Conservation (phyloP, 352 stramenopile genomes). For the Phytophthora pisi region DNA sequence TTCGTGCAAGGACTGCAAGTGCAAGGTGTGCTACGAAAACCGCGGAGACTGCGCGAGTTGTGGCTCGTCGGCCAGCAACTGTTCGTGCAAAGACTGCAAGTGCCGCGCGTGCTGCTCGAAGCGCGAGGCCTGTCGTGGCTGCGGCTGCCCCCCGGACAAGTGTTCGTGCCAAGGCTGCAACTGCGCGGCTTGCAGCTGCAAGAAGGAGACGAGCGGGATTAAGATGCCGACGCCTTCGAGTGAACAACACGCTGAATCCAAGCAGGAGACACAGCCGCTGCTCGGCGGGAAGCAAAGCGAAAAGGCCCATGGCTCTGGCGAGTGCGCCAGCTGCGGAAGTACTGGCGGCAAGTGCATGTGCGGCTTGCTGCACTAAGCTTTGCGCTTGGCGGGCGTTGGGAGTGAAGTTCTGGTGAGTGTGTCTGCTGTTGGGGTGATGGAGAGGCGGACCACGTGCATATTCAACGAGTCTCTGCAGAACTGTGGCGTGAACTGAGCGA, state of each 20-base stretch:
- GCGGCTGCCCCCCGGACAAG: conserved; percentile 29
- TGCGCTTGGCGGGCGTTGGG: neutral
- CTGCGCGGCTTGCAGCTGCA: conserved; percentile 17
- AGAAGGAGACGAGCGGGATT: conserved; percentile 1
- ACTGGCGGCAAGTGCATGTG: conserved; percentile 33
- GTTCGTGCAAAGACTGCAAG: conserved; percentile 34
- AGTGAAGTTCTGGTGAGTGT: neutral
- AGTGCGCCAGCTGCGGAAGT: conserved; percentile 30
- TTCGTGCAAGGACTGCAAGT: conserved; percentile 43
- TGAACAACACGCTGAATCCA: conserved; percentile 3
- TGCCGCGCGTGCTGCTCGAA: conserved; percentile 25
- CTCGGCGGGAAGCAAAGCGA: neutral
- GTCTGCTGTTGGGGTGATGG: neutral
- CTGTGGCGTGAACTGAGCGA: neutral
- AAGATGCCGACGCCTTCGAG: conserved; percentile 10
- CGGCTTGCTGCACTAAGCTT: conserved; percentile 30
- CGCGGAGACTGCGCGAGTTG: conserved; percentile 31
- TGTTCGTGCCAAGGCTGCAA: conserved; percentile 35
- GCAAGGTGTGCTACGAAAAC: conserved; percentile 35
- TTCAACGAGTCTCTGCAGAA: conserved; percentile 2
- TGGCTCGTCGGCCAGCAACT: conserved; percentile 26
- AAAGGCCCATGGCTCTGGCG: neutral
- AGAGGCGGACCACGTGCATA: neutral
- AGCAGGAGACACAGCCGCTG: conserved; percentile 2
- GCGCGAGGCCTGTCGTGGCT: conserved; percentile 27